Evolutionary conservation across 2,329 filamentous ascomycete genomes (phyloP), one percentile per base, ranked within the genome.

Genomic region (Aspergillus transmontanensis): DNA sequence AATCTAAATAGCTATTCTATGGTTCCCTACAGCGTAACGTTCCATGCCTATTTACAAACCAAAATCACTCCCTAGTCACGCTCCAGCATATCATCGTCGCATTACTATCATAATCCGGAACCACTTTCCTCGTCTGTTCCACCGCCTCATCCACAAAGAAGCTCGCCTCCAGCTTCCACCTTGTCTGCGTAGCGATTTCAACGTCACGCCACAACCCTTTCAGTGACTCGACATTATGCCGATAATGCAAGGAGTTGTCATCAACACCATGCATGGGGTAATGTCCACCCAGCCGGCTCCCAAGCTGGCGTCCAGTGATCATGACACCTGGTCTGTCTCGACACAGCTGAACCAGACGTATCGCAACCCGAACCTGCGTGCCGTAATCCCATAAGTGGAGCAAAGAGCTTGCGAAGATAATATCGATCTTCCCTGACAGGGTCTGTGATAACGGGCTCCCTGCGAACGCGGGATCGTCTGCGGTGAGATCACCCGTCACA

Each of bases 401-500:
- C 2, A 66, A 60, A 7, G 68, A 68, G 19, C 66, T 64, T 2
- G 69, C 64, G 21, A 65, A 69, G 6, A 66, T 43, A 5, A 66
- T 45, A 23, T 63, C 57, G 7, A 71, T 58, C 26, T 65, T 66
- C 4, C 41, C n/a, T 1, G 34, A 16, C 14, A 36, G 4, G 5
- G 6, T 6, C 34, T 36, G 34, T 0, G 34, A 36, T 16, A 36
- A 36, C 2, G 34, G 34, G 34, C 34, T 36, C 34, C 14, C 14
- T 36, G 34, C 14, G 14, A 36, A 36, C 34, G 14, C 14, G 14
- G 34, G 0, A 16, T 60, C 60, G 10, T 32, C 26, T 7, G 66
- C 43, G 28, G 21, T 51, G 73, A 84, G 59, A 82, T 80, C 67
- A 72, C 79, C 85, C 2, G 78, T 69, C 30, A 86, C 71, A 64